These are phyloP conservation scores for Aureobasidium mangrovei DNA, from an alignment of 2,329 filamentous ascomycete species.

Conservation along the genomic window DNA sequence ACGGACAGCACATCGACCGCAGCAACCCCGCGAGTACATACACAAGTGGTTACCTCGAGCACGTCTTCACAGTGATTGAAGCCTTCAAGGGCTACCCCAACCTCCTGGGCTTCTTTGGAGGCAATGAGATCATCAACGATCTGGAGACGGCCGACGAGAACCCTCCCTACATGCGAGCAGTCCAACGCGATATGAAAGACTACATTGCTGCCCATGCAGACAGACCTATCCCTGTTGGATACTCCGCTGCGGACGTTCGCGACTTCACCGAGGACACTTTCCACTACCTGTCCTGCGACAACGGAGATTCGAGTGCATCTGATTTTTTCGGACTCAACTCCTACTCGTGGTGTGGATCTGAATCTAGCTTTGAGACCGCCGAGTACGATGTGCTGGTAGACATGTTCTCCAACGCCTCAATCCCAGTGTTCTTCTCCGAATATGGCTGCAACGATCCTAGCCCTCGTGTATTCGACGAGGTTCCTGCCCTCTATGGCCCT, in stretches of 20 bases:
- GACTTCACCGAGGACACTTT: constrained; percentile 63
- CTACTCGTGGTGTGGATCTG: constrained; percentile 57
- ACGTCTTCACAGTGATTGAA: constrained; percentile 56
- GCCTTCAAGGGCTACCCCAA: constrained; percentile 60
- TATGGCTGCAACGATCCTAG: constrained; percentile 66
- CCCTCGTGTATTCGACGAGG: constrained; percentile 70
- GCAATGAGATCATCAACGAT: constrained; percentile 59
- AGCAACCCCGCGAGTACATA: constrained; percentile 47
- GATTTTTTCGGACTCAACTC: constrained; percentile 73
- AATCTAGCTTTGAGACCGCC: constrained; percentile 54
- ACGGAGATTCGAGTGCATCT: constrained; percentile 48
- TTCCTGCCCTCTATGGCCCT: constrained; percentile 59
- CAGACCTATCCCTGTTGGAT: constrained; percentile 56
- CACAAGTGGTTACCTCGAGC: constrained; percentile 45
- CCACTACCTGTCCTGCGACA: constrained; percentile 64
- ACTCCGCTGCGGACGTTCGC: constrained; percentile 67
- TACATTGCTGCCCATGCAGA: constrained; percentile 53
- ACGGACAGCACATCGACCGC: constrained; percentile 49
- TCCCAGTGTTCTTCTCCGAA: constrained; percentile 77
- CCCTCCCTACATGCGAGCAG: constrained; percentile 53
- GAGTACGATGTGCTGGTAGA: constrained; percentile 55
- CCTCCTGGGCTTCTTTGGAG: constrained; percentile 54
- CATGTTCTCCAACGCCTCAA: constrained; percentile 56
- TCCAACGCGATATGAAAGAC: constrained; percentile 58
- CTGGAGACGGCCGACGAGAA: constrained; percentile 32